Conservation (phyloP, 2,329 filamentous ascomycete genomes). For the Microsporum audouinii region DNA sequence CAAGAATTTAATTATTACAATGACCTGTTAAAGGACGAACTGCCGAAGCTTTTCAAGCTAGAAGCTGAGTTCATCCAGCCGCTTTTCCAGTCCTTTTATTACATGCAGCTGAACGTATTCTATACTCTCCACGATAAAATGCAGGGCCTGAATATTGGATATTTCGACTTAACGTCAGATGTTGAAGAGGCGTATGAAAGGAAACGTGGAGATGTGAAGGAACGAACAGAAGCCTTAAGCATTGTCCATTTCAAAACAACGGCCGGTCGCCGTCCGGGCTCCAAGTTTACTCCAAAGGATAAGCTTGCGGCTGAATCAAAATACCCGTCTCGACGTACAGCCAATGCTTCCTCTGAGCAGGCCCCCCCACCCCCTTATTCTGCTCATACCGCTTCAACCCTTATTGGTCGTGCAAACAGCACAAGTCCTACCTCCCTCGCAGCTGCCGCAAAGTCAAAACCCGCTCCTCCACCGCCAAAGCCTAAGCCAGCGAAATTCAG, state of each 20-base stretch:
- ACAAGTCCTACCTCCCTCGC: constrained; percentile 31
- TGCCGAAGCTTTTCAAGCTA: constrained; percentile 79
- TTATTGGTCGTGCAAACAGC: constrained; percentile 29
- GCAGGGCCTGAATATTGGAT: constrained; percentile 94
- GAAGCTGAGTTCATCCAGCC: constrained; percentile 93
- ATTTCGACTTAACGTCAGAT: constrained; percentile 85
- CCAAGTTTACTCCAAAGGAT: constrained; percentile 26
- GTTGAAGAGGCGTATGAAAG: constrained; percentile 82
- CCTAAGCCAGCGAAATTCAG: constrained; percentile 68
- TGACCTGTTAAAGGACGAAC: constrained; percentile 86
- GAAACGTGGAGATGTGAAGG: constrained; percentile 81
- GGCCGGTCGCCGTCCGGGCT: constrained; percentile 42
- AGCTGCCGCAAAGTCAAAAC: constrained; percentile 55
- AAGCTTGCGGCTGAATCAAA: constrained; percentile 30
- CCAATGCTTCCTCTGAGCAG: constrained; percentile 37
- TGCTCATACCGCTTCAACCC: constrained; percentile 27
- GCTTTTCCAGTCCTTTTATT: constrained; percentile 97
- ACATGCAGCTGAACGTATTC: constrained; percentile 99
- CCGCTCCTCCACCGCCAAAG: constrained; percentile 58
- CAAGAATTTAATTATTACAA: constrained; percentile 98
- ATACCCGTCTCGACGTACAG: constrained; percentile 24
- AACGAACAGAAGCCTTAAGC: constrained; percentile 69
- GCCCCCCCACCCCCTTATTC: constrained; percentile 64
- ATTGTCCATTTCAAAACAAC: constrained; percentile 90
- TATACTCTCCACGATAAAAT: constrained; percentile 97